Percentiles rank a stretch among this genome's conserved stretches.
phyloP scores from a whole-genome alignment of 805 yeast species.

The Dipodascus geniculatus region DNA sequence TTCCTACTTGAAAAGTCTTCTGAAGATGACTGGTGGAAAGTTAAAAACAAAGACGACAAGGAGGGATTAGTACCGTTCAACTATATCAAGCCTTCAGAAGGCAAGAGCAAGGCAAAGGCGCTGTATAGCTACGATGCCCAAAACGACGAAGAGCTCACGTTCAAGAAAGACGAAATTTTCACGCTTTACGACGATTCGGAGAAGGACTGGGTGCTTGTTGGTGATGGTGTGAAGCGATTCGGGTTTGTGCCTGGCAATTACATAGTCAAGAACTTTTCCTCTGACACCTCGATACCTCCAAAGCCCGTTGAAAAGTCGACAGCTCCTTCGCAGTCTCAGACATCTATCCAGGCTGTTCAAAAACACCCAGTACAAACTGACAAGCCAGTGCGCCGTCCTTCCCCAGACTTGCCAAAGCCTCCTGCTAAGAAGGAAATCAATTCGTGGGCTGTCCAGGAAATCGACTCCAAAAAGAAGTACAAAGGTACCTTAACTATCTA shows the following conservation, averaged over 20 bases:
- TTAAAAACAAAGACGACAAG: slow-evolving; percentile 90
- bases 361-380: slow-evolving; percentile 8
- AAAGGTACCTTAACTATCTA: slow-evolving; percentile 72
- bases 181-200: slow-evolving; percentile 77
- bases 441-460: slow-evolving; percentile 83
- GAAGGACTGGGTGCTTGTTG: slow-evolving; percentile 87
- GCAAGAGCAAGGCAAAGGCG: slow-evolving; percentile 51
- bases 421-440: slow-evolving; percentile 29
- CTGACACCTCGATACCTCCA: not conserved
- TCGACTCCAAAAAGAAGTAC: slow-evolving; percentile 73
- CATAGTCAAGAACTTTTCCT: slow-evolving; percentile 38
- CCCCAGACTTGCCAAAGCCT: slow-evolving; percentile 21
- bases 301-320: slow-evolving; percentile 4
- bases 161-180: slow-evolving; percentile 62
- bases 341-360: slow-evolving; percentile 15
- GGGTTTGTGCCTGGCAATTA: slow-evolving; percentile 95
- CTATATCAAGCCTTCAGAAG: slow-evolving; percentile 71
- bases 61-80: slow-evolving; percentile 85
- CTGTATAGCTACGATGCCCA: slow-evolving; percentile 81
- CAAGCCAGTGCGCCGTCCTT: slow-evolving; percentile 31
- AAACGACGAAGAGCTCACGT: slow-evolving; percentile 84
- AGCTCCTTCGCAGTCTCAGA: slow-evolving; percentile 10
- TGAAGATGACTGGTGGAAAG: slow-evolving; percentile 98
- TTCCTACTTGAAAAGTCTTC: slow-evolving; percentile 77
- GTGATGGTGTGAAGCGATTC: slow-evolving; percentile 35